Evolutionary conservation across 805 yeast species (phyloP).

Genomic region (Wickerhamiella brachini): DNA sequence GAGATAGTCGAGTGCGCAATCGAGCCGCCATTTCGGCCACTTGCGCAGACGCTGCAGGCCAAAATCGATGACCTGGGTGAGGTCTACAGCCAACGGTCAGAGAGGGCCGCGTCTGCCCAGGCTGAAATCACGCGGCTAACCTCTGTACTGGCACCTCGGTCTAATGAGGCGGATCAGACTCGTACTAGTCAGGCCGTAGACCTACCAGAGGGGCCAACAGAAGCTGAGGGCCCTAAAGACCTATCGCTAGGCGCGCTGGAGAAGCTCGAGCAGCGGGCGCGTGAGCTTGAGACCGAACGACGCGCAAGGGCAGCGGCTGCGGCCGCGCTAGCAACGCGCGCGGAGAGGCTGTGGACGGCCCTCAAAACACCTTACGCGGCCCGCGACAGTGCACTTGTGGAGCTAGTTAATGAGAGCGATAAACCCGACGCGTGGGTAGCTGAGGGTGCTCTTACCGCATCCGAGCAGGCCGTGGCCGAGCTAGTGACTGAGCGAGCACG

Average conservation of each 20-base stretch:
- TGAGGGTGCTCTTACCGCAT: background rate
- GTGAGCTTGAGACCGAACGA: background rate
- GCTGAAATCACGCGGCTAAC: background rate
- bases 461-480: slow-evolving; percentile 1
- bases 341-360: background rate
- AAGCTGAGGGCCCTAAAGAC: too few relatives aligned
- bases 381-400: background rate
- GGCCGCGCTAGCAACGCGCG: background rate
- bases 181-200: too few relatives aligned
- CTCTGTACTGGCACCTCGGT: background rate
- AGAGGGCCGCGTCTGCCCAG: background rate
- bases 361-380: background rate
- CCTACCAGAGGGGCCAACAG: too few relatives aligned
- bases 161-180: too few relatives aligned
- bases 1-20: background rate
- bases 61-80: background rate
- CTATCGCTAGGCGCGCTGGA: background rate
- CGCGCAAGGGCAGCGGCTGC: background rate
- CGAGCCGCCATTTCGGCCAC: background rate
- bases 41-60: background rate
- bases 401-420: background rate
- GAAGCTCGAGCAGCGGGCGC: background rate
- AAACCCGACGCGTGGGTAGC: background rate
- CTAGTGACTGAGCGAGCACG: slow-evolving; percentile 2
- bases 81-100: background rate